A percentile compares a stretch with the other conserved stretches of the same genome.
Evolutionary conservation across 768 basidiomycete genomes (phyloP).

Genomic region (Leccinum pellstonianum): DNA sequence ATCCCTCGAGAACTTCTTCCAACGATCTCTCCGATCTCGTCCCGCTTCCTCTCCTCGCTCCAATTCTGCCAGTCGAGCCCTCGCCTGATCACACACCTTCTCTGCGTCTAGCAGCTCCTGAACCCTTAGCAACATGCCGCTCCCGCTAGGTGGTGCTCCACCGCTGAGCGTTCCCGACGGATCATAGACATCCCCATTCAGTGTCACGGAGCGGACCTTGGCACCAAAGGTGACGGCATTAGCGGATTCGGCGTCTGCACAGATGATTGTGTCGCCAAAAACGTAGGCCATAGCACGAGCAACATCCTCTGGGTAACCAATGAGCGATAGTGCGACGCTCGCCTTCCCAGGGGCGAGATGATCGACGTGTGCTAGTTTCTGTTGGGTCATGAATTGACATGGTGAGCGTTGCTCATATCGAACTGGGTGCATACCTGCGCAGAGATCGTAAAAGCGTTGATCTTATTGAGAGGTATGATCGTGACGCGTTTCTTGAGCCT

Average conservation of each 20-base stretch:
- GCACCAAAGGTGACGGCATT: slow-evolving; percentile 81
- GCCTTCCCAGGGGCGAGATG: slow-evolving; percentile 78
- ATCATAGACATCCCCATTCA: slow-evolving; percentile 95
- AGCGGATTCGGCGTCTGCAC: slow-evolving; percentile 83
- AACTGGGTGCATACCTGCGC: slow-evolving; percentile 42
- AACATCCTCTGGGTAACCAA: slow-evolving; percentile 80
- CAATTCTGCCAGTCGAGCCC: slow-evolving; percentile 44
- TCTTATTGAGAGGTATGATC: slow-evolving; percentile 92
- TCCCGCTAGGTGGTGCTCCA: slow-evolving; percentile 78
- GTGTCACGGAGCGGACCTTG: slow-evolving; percentile 79
- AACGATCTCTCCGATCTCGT: slow-evolving; percentile 55
- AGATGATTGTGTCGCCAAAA: slow-evolving; percentile 91
- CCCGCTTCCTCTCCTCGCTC: slow-evolving; percentile 54
- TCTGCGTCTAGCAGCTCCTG: slow-evolving; percentile 79
- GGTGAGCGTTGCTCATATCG: background rate
- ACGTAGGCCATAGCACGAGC: slow-evolving; percentile 89
- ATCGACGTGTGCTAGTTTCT: slow-evolving; percentile 79
- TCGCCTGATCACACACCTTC: slow-evolving; percentile 50
- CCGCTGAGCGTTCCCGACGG: slow-evolving; percentile 93
- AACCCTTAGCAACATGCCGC: slow-evolving; percentile 74
- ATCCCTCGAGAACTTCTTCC: slow-evolving; percentile 60
- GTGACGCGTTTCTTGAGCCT: slow-evolving; percentile 85
- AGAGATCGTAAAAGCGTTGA: slow-evolving; percentile 58
- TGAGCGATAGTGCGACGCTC: slow-evolving; percentile 82
- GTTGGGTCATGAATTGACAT: background rate